These are phyloP conservation scores for Nicotiana undulata DNA, from an alignment of 257 asterid genomes.

Conservation along the genomic window DNA sequence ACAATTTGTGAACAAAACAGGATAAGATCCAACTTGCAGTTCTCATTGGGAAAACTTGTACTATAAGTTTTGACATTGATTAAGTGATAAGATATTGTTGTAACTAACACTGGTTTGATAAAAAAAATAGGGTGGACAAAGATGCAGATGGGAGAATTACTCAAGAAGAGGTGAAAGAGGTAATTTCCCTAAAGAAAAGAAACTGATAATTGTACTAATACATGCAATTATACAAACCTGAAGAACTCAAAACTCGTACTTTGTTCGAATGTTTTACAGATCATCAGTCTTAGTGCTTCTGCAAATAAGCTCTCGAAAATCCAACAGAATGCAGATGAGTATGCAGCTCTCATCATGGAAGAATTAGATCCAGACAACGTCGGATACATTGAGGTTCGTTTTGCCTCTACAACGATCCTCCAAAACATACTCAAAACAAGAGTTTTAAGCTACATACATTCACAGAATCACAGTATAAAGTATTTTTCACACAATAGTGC, in stretches of 20 bases:
- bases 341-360: slow-evolving; percentile 20
- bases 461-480: neutral
- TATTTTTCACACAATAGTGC: too few species aligned
- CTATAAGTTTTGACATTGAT: neutral
- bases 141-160: slow-evolving; percentile 29
- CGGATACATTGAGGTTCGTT: slow-evolving; percentile 17
- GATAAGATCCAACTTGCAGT: neutral
- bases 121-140: slow-evolving; percentile 13
- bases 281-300: slow-evolving; percentile 8
- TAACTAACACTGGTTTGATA: neutral
- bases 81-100: neutral
- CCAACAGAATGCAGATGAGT: slow-evolving; percentile 15
- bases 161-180: slow-evolving; percentile 21
- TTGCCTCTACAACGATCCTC: neutral
- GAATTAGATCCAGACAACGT: slow-evolving; percentile 10
- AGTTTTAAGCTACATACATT: neutral
- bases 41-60: neutral
- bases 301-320: slow-evolving; percentile 15
- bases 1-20: neutral
- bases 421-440: neutral
- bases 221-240: neutral
- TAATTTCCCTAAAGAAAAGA: neutral
- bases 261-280: neutral
- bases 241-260: neutral
- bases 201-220: neutral